Evolutionary conservation across 129 eudicot species (phyloP).

Genomic region (Pulicaria dysenterica): DNA sequence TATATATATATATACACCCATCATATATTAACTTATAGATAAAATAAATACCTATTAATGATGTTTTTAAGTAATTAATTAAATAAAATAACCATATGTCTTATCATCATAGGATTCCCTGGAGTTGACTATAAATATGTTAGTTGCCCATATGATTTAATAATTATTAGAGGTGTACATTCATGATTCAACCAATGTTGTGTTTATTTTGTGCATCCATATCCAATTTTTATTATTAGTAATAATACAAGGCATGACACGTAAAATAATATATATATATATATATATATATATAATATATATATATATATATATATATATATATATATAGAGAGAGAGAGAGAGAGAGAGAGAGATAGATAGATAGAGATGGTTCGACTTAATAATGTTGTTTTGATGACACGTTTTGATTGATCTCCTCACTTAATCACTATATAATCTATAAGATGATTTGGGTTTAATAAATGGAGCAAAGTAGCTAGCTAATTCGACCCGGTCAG

Average conservation of each 20-base stretch:
- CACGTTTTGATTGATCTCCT: neutral
- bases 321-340: too few species aligned
- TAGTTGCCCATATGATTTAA: conserved; percentile 29
- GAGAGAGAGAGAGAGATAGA: too few species aligned
- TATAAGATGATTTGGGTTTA: neutral
- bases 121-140: conserved; percentile 23
- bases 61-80: conserved; percentile 9
- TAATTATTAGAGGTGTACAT: conserved; percentile 9
- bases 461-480: too few species aligned
- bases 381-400: neutral
- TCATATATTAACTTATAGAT: neutral
- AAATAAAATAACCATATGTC: conserved; percentile 17
- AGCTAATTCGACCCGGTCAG: too few species aligned
- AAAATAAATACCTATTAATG: conserved; percentile 17
- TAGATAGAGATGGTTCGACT: neutral
- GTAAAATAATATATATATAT: too few species aligned
- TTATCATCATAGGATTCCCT: conserved; percentile 34
- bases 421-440: neutral
- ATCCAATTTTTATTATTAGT: neutral
- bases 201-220: neutral
- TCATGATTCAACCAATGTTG: neutral
- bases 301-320: too few species aligned
- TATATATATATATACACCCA: neutral
- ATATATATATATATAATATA: too few species aligned
- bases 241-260: too few species aligned